Evolutionary conservation across 2,329 filamentous ascomycete species (phyloP), one percentile per base, ranked within the genome.

Genomic region (Pochonia chlamydosporia): DNA sequence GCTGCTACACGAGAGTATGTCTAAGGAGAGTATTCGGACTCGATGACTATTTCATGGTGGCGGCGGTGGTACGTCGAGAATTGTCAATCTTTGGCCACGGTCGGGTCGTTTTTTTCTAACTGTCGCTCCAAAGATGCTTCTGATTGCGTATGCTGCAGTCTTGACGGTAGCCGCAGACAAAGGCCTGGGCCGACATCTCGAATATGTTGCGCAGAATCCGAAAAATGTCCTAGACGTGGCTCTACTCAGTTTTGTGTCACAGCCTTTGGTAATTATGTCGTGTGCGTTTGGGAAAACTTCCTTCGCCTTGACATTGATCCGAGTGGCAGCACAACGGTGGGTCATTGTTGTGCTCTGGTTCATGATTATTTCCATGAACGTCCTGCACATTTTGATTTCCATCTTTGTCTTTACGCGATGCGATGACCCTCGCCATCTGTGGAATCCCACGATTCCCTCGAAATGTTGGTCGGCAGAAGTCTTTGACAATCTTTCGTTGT

Each of bases 221-320:
- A 35, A 47, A 23, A 30, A 44, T 21, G 36, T 31, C 20, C 20
- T 47, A 5, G 48, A 50, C 21, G 44, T 50, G 21, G 44, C 36
- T 3, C 18, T 47, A 14, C 40, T 50, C 9, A 44, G 48, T 18
- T 50, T 50, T n/a, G 40, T 47, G 14, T 47, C 48, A 18, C 48
- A 50, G 14, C 48, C 44, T 16, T 14, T 50, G 5, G 44, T 50
- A 18, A n/a, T 47, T 30, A 47, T 50, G 48, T 50, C 48, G 9
- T 50, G 48, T 30, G 48, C 40, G 18, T 40, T 50, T 18, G 48
- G 48, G 16, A 50, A 50, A 36, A 50, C 48, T 1, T 47, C 33
- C 5, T 50, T 50, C 30, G 44, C 48, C n/a, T 30, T 50, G 36
- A 47, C 40, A 1, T 24, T 50, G 14, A 44, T 50, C 16, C 40